phyloP scores from a whole-genome alignment of 495 filamentous ascomycete species.

The Penicillium cataractarum region DNA sequence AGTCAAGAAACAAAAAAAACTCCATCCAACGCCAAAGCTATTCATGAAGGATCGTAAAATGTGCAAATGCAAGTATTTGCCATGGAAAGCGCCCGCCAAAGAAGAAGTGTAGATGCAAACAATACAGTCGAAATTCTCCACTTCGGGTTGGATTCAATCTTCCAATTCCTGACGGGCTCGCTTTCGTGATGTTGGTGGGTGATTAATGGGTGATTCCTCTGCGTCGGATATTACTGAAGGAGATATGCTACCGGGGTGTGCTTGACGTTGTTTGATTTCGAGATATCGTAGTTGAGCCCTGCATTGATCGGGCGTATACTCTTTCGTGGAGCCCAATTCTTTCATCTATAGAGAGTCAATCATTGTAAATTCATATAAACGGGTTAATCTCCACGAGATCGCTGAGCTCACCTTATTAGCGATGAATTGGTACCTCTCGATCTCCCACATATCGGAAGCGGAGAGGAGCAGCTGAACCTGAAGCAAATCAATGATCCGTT shows the following conservation, averaged over 20 bases:
- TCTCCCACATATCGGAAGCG: constrained; percentile 54
- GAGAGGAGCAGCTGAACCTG: constrained; percentile 51
- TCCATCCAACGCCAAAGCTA: constrained; percentile 5
- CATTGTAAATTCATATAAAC: neutral
- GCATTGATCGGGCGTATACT: constrained; percentile 43
- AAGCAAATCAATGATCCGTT: constrained; percentile 1
- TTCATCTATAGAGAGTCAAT: constrained; percentile 32
- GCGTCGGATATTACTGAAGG: constrained; percentile 35
- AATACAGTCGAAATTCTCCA: neutral
- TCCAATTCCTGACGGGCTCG: constrained; percentile 17
- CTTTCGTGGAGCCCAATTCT: constrained; percentile 39
- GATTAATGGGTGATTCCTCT: constrained; percentile 21
- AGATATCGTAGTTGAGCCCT: constrained; percentile 39
- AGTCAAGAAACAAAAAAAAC: neutral
- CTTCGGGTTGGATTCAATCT: neutral
- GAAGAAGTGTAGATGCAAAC: neutral
- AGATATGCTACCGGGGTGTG: constrained; percentile 21
- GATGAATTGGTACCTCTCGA: constrained; percentile 53
- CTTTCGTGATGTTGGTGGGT: constrained; percentile 23
- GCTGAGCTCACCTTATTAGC: constrained; percentile 49
- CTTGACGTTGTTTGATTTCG: constrained; percentile 27
- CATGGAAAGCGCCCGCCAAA: neutral
- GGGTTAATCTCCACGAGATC: neutral
- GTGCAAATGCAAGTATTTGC: neutral
- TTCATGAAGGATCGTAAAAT: neutral